Base-by-base conservation (phyloP, 1,139 yeast genomes). In the Sugiyamaella xylanicola region DNA sequence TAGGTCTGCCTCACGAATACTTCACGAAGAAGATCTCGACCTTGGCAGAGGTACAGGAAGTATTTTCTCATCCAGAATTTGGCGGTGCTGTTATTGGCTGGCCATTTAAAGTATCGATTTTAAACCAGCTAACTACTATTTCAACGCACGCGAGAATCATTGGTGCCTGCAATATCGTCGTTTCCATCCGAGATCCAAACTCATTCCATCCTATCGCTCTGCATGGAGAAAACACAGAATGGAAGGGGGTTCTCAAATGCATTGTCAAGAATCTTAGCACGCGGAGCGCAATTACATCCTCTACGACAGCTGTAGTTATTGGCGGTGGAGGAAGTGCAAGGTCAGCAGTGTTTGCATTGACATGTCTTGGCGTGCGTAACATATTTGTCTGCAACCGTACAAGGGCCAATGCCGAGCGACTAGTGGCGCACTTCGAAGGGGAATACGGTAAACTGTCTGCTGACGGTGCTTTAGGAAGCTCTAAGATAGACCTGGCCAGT, bases 271-370 rank as follows among this genome's bases (percentile, higher is more conserved):
- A 59, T 36, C 35, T 60, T 16, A 36, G 55, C n/a, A 53, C 60
- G 3, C 45, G 50, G 13, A 57, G 53, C 16, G 42, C 61, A 7
- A 57, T 60, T 29, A 57, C 53, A 9, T 32, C 52, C 5, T 17
- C 59, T 1, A 59, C 61, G 5, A 53, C 57, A n/a, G 63, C 58
- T 9, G 54, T 89, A 59, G 85, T 90, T 46, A 77, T 89, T 62
- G 97, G 97, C 55, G 95, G 93, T 25, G 97, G 97, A 49, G 96
- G 96, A 52, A 87, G 96, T 46, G 85, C 95, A 0, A 81, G 96
- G 68, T 95, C 96, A 42, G 96, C 96, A 1, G 81, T 86, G 22
- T 89, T 80, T 71, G 96, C 97, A 1, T 77, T 90, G 62, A 80
- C 82, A 62, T 69, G 82, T 61, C 72, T 89, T 74, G 95, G 95